Evolutionary conservation across 305 asterid genomes (phyloP).

Genomic region (Stenogyne calaminthoides): DNA sequence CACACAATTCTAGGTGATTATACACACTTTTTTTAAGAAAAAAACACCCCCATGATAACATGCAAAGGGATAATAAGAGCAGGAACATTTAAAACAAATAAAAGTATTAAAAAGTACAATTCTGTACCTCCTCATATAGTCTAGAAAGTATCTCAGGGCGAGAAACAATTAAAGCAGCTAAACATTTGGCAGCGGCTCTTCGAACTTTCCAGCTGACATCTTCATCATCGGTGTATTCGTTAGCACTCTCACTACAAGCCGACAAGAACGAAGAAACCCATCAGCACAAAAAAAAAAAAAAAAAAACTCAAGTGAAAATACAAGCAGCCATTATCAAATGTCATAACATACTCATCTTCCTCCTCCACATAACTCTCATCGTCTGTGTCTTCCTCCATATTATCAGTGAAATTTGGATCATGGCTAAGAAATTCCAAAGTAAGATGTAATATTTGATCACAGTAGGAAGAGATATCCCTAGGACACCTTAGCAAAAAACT

Average conservation of each 20-base stretch:
- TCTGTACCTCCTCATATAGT: conserved; percentile 82
- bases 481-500: conserved; percentile 95
- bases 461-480: conserved; percentile 84
- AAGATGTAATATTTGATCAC: conserved; percentile 81
- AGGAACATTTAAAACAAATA: conserved; percentile 7
- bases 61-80: background rate
- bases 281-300: conserved; percentile 34
- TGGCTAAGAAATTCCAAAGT: conserved; percentile 87
- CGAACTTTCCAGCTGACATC: conserved; percentile 99
- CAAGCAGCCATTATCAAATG: conserved; percentile 27
- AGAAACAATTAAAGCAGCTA: conserved; percentile 88
- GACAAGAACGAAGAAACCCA: conserved; percentile 19
- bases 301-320: conserved; percentile 12
- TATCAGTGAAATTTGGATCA: conserved; percentile 98
- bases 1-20: too few relatives aligned
- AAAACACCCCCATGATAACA: background rate
- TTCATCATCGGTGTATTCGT: conserved; percentile 98
- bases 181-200: conserved; percentile 97
- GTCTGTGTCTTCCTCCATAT: conserved; percentile 96
- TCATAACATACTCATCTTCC: conserved; percentile 85
- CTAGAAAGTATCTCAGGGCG: conserved; percentile 97
- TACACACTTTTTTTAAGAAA: too few relatives aligned
- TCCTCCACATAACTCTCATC: conserved; percentile 85
- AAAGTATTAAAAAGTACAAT: conserved; percentile 5
- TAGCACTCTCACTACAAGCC: conserved; percentile 86